phyloP scores from a whole-genome alignment of 257 asterid species.

The Lavandula angustifolia region DNA sequence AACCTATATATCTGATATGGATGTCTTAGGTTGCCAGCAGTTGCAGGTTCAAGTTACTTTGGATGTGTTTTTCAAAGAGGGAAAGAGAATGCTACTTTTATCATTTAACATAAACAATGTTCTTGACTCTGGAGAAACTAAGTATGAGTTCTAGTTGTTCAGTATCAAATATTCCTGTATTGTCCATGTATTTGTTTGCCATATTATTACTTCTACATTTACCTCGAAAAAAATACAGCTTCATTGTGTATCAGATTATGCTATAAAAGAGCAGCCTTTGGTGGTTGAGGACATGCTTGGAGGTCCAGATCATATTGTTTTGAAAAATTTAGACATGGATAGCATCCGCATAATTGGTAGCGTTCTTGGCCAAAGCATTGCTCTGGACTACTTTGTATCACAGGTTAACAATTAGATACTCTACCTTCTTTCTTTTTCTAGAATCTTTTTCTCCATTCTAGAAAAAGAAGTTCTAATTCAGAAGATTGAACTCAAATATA shows the following conservation, averaged over 20 bases:
- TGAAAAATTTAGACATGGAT: constrained; percentile 78
- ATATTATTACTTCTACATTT: background rate
- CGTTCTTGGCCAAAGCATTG: constrained; percentile 97
- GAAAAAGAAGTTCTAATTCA: background rate
- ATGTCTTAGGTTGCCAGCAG: background rate
- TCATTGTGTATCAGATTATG: constrained; percentile 62
- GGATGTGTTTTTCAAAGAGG: constrained; percentile 15
- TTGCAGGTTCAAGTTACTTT: background rate
- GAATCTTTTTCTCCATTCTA: too few species aligned
- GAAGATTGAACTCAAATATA: constrained; percentile 12
- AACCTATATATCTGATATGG: constrained; percentile 14
- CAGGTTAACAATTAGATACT: constrained; percentile 55
- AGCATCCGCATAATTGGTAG: constrained; percentile 88
- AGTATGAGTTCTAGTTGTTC: constrained; percentile 7
- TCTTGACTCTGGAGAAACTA: background rate
- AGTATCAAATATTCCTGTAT: background rate
- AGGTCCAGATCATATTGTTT: constrained; percentile 78
- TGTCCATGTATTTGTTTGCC: background rate
- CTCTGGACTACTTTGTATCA: constrained; percentile 93
- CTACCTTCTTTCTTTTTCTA: background rate
- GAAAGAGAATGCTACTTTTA: background rate
- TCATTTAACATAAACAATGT: background rate
- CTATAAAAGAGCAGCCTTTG: constrained; percentile 86
- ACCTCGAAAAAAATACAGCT: background rate
- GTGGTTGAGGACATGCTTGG: constrained; percentile 91